Percentiles rank a stretch among this genome's conserved stretches.
Evolutionary conservation across 2,329 filamentous ascomycete genomes (phyloP).

Genomic region (Dactylonectria estremocensis): DNA sequence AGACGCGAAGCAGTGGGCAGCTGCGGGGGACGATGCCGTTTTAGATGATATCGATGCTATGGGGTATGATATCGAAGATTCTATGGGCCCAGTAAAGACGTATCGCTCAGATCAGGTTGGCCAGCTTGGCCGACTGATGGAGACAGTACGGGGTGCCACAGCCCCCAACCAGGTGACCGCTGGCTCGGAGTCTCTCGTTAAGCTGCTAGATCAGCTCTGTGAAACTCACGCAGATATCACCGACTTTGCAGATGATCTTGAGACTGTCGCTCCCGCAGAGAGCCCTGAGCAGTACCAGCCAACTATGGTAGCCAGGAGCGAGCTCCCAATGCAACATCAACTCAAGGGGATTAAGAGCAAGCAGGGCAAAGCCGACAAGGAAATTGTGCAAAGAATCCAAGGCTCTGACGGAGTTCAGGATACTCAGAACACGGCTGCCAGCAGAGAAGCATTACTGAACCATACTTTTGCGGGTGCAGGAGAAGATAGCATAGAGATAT

Average conservation of each 20-base stretch:
- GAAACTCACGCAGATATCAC: not conserved
- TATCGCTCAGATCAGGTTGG: not conserved
- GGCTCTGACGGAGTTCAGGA: not conserved
- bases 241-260: no score
- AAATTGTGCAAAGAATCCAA: constrained; percentile 1
- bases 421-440: not conserved
- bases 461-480: not conserved
- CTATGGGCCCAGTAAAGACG: no score
- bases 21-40: not conserved
- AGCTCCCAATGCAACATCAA: not conserved
- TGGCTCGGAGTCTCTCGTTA: not conserved
- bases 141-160: not conserved
- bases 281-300: not conserved
- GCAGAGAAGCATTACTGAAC: not conserved
- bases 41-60: no score
- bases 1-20: constrained; percentile 7
- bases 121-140: not conserved
- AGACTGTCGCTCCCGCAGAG: no score
- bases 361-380: not conserved
- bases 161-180: no score
- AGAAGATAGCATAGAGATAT: constrained; percentile 7
- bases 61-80: no score
- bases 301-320: not conserved
- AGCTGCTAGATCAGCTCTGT: constrained; percentile 1
- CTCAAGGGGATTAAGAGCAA: not conserved